Conservation (phyloP, 805 yeast genomes). For the Starmerella floricola region DNA sequence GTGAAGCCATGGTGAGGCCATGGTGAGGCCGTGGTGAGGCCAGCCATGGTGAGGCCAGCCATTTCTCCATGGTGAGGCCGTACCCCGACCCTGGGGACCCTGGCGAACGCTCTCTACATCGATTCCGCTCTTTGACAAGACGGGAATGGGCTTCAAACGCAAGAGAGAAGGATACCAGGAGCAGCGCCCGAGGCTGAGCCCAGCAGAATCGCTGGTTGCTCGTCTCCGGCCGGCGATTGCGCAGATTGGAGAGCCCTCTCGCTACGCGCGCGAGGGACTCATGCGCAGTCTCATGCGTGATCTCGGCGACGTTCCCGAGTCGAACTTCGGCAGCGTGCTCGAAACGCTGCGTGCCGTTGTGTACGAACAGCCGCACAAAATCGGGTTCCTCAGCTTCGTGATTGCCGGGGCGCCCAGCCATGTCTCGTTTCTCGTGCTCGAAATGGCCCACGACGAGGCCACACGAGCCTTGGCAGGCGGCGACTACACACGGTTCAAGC, state of each 20-base stretch:
- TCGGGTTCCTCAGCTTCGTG: conserved; percentile 56
- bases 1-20: too few relatives aligned
- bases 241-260: conserved; percentile 48
- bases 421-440: conserved; percentile 61
- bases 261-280: conserved; percentile 20
- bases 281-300: conserved; percentile 29
- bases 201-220: conserved; percentile 10
- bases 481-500: conserved; percentile 56
- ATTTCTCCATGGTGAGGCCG: too few relatives aligned
- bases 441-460: conserved; percentile 52
- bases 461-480: conserved; percentile 42
- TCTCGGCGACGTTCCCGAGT: conserved; percentile 42
- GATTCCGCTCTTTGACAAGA: background rate
- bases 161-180: conserved; percentile 15
- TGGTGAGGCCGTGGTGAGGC: too few relatives aligned
- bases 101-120: background rate
- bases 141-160: conserved; percentile 17
- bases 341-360: conserved; percentile 56
- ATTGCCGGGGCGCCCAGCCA: conserved; percentile 25
- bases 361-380: conserved; percentile 84
- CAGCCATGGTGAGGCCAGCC: too few relatives aligned
- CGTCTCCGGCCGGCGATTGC: conserved; percentile 34
- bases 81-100: background rate
- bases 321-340: conserved; percentile 49
- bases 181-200: conserved; percentile 16